Evolutionary conservation across 2,329 filamentous ascomycete genomes (phyloP), one percentile per base, ranked within the genome.

Genomic region (Cadophora sp.): DNA sequence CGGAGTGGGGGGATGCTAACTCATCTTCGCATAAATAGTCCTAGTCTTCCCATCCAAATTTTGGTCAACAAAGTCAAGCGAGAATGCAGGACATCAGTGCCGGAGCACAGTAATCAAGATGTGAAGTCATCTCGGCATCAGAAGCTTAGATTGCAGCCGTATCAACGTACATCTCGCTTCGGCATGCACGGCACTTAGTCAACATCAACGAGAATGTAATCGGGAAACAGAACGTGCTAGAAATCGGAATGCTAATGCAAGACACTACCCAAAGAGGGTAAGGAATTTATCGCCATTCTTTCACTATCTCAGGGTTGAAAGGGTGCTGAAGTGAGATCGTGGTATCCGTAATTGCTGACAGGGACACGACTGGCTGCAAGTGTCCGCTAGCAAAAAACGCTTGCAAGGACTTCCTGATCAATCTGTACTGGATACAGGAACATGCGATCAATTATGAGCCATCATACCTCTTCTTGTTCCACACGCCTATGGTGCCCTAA

Each of bases 311-410:
- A n/a, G n/a, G n/a, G n/a, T n/a, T n/a, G 16, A 29, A 29, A 29
- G 29, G 50, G 50, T 27, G 50, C 50, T 53, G 50, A 53, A 53
- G 50, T 53, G 50, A 53, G 50, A 53, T 53, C 24, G 16, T 53
- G 50, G 50, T 27, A 16, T 27, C 24, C 5, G 31, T 34, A 34
- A 5, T 11, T 27, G 48, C 22, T 51, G 48, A 51, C 48, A 51
- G 31, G 31, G n/a, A n/a, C 31, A 34, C 31, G 5, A 5, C 31
- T 11, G 5, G 5, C 31, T 6, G 31, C 11, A 34, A 34, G 31
- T n/a, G n/a, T n/a, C n/a, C n/a, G 31, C 5, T 11, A 34, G 5
- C 5, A 34, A 11, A 11, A 4, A 40, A 12, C 37, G 14, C 37
- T 40, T 16, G 37, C 37, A 3, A 40, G 6, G 3, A 40, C 37